These are phyloP conservation scores for Chlamydomonas sp. DNA, from an alignment of 139 green algal genomes.

Conservation along the genomic window DNA sequence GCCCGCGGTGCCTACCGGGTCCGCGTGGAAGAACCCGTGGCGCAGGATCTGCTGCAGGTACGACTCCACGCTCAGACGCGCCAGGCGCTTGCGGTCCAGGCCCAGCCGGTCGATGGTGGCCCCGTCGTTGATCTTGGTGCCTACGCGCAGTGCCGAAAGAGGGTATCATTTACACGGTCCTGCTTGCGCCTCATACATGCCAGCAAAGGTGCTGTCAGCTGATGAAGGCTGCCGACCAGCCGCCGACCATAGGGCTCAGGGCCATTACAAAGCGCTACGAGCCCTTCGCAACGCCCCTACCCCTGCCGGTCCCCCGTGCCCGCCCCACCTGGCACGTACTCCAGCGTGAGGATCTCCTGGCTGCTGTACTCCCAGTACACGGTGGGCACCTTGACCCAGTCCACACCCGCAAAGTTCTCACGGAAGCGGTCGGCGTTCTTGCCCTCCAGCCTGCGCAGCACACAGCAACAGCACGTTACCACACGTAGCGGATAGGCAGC, in stretches of 20 bases:
- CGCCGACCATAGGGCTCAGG: not conserved
- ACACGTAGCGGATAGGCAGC: too few species aligned
- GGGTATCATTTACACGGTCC: not conserved
- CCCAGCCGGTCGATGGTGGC: slow-evolving; percentile 83
- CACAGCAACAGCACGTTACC: too few species aligned
- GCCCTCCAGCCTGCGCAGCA: slow-evolving; percentile 73
- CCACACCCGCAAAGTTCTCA: slow-evolving; percentile 75
- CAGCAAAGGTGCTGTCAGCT: not conserved
- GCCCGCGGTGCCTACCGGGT: not conserved
- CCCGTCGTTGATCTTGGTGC: slow-evolving; percentile 94
- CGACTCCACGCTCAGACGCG: slow-evolving; percentile 64
- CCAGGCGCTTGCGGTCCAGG: slow-evolving; percentile 89
- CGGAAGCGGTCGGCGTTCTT: slow-evolving; percentile 92
- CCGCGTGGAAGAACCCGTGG: slow-evolving; percentile 67
- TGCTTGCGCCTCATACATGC: not conserved
- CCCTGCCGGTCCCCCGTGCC: not conserved
- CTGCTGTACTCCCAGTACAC: slow-evolving; percentile 91
- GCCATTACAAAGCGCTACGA: not conserved
- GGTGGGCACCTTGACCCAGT: slow-evolving; percentile 95
- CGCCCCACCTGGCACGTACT: slow-evolving; percentile 87
- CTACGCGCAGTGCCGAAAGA: slow-evolving; percentile 9
- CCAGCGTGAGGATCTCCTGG: slow-evolving; percentile 88
- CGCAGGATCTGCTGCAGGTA: slow-evolving; percentile 67
- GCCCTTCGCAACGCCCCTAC: not conserved
- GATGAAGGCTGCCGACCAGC: too few species aligned